Evolutionary conservation across 805 yeast genomes (phyloP).

Genomic region (Maudiozyma saulgeensis): DNA sequence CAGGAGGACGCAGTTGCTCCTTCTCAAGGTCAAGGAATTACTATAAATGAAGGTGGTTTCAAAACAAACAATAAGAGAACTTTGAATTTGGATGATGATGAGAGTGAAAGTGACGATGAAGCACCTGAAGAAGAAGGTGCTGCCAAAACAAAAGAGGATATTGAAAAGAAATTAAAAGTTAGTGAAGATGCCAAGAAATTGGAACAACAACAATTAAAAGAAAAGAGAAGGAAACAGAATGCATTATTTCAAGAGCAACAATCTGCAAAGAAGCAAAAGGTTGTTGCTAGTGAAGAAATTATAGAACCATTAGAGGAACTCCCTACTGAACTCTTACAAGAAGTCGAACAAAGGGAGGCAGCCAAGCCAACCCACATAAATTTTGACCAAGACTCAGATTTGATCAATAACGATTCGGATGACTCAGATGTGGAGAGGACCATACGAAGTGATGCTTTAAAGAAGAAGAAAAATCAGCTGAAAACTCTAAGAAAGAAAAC

Average conservation of each 20-base stretch:
- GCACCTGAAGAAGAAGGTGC: constrained; percentile 44
- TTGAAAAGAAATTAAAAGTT: constrained; percentile 20
- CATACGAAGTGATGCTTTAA: background rate
- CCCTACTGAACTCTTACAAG: constrained; percentile 33
- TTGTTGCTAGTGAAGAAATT: constrained; percentile 7
- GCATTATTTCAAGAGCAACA: constrained; percentile 27
- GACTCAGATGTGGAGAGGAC: constrained; percentile 8
- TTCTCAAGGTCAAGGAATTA: constrained; percentile 1
- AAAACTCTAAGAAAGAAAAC: constrained; percentile 23
- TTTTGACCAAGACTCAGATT: constrained; percentile 25
- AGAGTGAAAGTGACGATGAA: constrained; percentile 33
- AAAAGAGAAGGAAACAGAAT: constrained; percentile 28
- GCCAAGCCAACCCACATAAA: constrained; percentile 25
- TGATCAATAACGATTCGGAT: constrained; percentile 11
- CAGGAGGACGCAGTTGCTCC: constrained; percentile 9
- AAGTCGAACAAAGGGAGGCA: constrained; percentile 14
- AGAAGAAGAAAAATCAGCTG: constrained; percentile 28
- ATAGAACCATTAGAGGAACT: constrained; percentile 30
- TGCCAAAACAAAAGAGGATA: constrained; percentile 18
- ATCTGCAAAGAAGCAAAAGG: constrained; percentile 19
- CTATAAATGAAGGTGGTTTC: background rate
- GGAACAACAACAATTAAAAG: constrained; percentile 23
- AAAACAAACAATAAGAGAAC: constrained; percentile 2
- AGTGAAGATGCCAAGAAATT: constrained; percentile 19
- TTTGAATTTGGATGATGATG: constrained; percentile 4